Evolutionary conservation across 1,139 yeast genomes (phyloP).

Genomic region (Nadsonia commutata): DNA sequence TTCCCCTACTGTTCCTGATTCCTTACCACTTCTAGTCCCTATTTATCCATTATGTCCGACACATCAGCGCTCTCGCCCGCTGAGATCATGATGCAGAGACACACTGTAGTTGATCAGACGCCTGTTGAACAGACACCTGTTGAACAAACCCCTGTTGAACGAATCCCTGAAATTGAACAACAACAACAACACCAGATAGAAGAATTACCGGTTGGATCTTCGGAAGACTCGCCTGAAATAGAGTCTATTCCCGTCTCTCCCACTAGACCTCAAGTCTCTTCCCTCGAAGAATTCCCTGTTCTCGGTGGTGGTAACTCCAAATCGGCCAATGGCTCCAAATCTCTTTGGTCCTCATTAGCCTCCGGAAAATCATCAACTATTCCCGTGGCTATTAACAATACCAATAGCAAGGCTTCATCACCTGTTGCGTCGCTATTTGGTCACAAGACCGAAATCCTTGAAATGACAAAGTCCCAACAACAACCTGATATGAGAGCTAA

Average conservation of each 20-base stretch:
- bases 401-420: conserved; percentile 18
- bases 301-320: conserved; percentile 33
- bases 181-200: too few species aligned
- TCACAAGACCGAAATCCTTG: conserved; percentile 15
- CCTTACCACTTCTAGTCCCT: too few species aligned
- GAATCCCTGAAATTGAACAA: not conserved
- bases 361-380: conserved; percentile 29
- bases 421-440: conserved; percentile 16
- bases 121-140: not conserved
- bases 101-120: conserved; percentile 3
- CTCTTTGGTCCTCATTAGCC: conserved; percentile 27
- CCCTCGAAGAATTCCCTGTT: conserved; percentile 50
- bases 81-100: conserved; percentile 6
- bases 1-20: too few species aligned
- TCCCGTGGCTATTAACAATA: conserved; percentile 22
- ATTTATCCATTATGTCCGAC: conserved; percentile 6
- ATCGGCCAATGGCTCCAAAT: conserved; percentile 20
- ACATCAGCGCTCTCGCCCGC: conserved; percentile 4
- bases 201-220: conserved; percentile 8
- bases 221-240: conserved; percentile 3
- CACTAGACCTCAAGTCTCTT: conserved; percentile 7
- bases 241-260: conserved; percentile 6
- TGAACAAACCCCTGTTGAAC: not conserved
- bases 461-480: conserved; percentile 15
- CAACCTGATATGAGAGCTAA: conserved; percentile 12